These are phyloP conservation scores for Claviceps monticola DNA, from an alignment of 2,329 filamentous ascomycete species.

Conservation along the genomic window DNA sequence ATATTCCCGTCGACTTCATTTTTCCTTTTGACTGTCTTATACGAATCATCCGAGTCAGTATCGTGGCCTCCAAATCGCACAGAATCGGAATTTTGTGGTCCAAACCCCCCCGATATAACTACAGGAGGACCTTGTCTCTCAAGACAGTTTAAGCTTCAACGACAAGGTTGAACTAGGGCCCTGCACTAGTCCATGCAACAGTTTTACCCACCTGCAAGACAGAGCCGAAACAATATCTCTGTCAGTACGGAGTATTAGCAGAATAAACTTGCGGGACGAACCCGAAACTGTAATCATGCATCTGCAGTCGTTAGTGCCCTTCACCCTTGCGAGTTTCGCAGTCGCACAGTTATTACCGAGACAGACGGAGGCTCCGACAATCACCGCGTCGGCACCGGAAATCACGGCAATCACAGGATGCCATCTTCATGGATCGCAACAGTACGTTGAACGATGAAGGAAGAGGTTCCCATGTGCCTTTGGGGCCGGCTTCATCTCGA, in stretches of 20 bases:
- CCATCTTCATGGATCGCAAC: constrained; percentile 25
- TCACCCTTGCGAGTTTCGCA: constrained; percentile 4
- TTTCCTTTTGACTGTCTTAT: neutral
- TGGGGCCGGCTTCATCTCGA: too few species aligned
- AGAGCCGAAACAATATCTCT: neutral
- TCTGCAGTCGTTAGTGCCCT: neutral
- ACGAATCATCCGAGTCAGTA: neutral
- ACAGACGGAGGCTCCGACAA: constrained; percentile 18
- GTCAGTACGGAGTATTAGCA: too few species aligned
- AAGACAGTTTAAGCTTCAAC: constrained; percentile 2
- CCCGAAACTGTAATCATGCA: neutral
- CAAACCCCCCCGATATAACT: neutral
- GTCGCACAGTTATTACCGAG: constrained; percentile 14
- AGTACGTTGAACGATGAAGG: constrained; percentile 16
- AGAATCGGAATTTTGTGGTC: neutral
- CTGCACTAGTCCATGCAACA: neutral
- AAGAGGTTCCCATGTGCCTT: too few species aligned
- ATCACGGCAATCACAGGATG: constrained; percentile 27
- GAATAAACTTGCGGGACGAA: neutral
- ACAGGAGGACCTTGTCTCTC: neutral
- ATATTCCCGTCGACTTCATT: neutral
- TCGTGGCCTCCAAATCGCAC: neutral
- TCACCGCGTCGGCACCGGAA: constrained; percentile 9
- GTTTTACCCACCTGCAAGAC: neutral
- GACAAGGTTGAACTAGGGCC: neutral